Conservation (phyloP, 768 basidiomycete species). For the Hemileccinum rubropunctum region DNA sequence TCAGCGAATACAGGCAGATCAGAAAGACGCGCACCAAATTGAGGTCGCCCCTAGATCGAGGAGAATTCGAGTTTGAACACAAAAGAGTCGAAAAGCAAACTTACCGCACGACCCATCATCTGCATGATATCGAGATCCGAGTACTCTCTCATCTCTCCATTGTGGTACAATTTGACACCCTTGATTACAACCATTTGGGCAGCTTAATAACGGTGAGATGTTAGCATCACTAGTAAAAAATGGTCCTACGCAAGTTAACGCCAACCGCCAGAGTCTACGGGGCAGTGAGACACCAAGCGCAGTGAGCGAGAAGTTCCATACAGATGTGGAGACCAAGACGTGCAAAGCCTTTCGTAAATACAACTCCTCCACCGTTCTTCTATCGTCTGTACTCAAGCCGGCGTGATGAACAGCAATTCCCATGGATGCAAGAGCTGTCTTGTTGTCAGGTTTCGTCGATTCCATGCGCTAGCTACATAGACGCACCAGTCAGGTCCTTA, state of each 20-base stretch:
- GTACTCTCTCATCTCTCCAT: slow-evolving; percentile 71
- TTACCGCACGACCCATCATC: slow-evolving; percentile 92
- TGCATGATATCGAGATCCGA: slow-evolving; percentile 92
- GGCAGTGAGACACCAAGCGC: slow-evolving; percentile 2
- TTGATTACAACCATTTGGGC: slow-evolving; percentile 93
- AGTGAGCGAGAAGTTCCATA: slow-evolving; percentile 35
- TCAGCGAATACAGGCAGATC: not conserved
- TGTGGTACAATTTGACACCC: slow-evolving; percentile 80
- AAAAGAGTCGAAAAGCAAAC: slow-evolving; percentile 19
- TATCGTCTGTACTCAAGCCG: slow-evolving; percentile 72
- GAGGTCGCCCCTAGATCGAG: slow-evolving; percentile 69
- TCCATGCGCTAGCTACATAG: not conserved
- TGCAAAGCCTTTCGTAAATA: slow-evolving; percentile 63
- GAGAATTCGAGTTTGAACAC: not conserved
- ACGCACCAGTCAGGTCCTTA: slow-evolving; percentile 54
- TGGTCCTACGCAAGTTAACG: slow-evolving; percentile 81
- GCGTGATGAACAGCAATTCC: slow-evolving; percentile 95
- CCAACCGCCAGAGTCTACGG: slow-evolving; percentile 92
- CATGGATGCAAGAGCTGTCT: slow-evolving; percentile 54
- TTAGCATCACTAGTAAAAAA: not conserved
- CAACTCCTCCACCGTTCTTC: slow-evolving; percentile 68
- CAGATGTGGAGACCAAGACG: slow-evolving; percentile 81
- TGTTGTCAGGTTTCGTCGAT: slow-evolving; percentile 4
- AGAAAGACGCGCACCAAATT: slow-evolving; percentile 59
- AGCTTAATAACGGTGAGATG: slow-evolving; percentile 42